phyloP scores from a whole-genome alignment of 306 rosid species.

The Vigna mungo region DNA sequence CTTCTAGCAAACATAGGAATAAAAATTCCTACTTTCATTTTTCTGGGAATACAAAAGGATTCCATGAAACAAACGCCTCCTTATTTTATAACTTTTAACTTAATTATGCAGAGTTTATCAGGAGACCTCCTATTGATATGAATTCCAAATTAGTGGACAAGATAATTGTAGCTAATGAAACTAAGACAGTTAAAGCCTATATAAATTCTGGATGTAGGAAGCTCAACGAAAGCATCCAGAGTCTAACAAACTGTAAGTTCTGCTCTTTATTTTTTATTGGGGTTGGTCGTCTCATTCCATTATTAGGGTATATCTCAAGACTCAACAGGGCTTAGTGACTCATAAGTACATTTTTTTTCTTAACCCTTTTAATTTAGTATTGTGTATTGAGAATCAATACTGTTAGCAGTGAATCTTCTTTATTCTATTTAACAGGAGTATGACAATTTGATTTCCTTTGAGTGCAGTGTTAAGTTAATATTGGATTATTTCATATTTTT shows the following conservation, averaged over 20 bases:
- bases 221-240: constrained; percentile 53
- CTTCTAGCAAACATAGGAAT: too few species aligned
- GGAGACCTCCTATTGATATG: constrained; percentile 62
- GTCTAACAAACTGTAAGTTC: constrained; percentile 53
- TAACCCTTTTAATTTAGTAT: neutral
- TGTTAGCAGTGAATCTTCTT: too few species aligned
- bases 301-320: constrained; percentile 2
- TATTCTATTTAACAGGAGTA: too few species aligned
- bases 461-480: too few species aligned
- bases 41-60: too few species aligned
- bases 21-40: too few species aligned
- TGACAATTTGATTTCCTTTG: too few species aligned
- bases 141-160: constrained; percentile 60
- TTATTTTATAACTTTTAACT: neutral
- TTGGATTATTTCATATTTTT: too few species aligned
- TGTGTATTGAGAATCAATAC: neutral
- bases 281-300: constrained; percentile 5
- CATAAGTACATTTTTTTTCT: neutral
- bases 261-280: neutral
- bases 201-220: constrained; percentile 69
- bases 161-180: constrained; percentile 62
- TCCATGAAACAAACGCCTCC: too few species aligned
- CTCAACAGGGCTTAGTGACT: neutral
- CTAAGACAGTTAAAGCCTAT: constrained; percentile 65
- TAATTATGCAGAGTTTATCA: constrained; percentile 64